Base-by-base conservation (phyloP, 805 yeast species). In the Cyberlindnera bimundalis region DNA sequence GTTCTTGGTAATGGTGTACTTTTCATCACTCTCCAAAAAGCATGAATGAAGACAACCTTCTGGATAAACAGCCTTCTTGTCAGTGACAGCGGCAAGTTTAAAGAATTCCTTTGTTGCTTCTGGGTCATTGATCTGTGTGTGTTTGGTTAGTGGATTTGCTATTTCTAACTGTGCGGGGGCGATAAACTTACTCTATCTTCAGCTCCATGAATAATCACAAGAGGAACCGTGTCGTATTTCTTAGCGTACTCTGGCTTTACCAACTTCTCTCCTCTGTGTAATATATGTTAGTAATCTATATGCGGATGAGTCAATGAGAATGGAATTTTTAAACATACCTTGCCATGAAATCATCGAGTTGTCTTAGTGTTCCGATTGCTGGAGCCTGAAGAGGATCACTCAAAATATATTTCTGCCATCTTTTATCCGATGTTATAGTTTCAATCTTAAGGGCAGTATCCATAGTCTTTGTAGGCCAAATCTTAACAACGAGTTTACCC, bases 181-280 rank as follows among this genome's bases (percentile, higher is more conserved):
- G 18, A 78, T 14, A 62, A 74, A 29, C 80, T 81, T 50, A 83
- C 71, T 27, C 69, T 61, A 57, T 85, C 95, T n/a, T 60, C 63
- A 8, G 67, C 64, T 23, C 91, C 89, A 56, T 84, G 91, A 31
- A 76, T 50, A 10, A 84, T 62, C 23, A 80, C 57, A 4, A 83
- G 52, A 0, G 85, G 78, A 10, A 71, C 65, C 7, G 66, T 40
- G n/a, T 39, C 33, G 23, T 45, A 52, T 16, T 47, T 34, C 26
- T 39, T 31, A 3, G 65, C 48, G 38, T 66, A 70, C 29, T 60
- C 57, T 3, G 66, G 61, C 6, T 66, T 56, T 27, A 70, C 56
- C 33, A 84, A 64, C 15, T 56, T 59, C 43, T 73, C 69, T n/a
- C 93, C 93, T 39, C 90, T 67, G 10, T 23, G 6, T 21, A 10